phyloP scores from a whole-genome alignment of 768 basidiomycete genomes.

The Mrakia blollopis region DNA sequence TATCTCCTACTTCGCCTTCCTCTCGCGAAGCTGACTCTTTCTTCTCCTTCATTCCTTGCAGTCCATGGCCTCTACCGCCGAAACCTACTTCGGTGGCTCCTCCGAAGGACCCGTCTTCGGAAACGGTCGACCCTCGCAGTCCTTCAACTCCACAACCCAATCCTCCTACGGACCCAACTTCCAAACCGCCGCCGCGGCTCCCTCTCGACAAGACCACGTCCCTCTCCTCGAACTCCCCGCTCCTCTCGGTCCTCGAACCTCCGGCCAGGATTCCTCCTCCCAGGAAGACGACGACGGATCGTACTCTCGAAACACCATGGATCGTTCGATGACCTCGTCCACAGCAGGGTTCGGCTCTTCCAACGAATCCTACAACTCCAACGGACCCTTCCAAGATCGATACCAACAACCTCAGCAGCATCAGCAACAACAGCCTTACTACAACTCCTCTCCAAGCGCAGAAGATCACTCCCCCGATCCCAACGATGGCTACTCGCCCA shows the following conservation, averaged over 20 bases:
- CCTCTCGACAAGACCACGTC: conserved; percentile 33
- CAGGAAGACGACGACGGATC: not conserved
- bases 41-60: conserved; percentile 56
- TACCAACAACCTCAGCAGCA: conserved; percentile 23
- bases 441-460: conserved; percentile 45
- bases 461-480: conserved; percentile 44
- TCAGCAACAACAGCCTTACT: conserved; percentile 41
- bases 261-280: not conserved
- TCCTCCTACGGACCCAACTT: conserved; percentile 40
- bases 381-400: conserved; percentile 20
- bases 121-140: conserved; percentile 33
- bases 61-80: conserved; percentile 72
- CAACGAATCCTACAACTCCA: conserved; percentile 4
- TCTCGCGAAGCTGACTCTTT: conserved; percentile 36
- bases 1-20: not conserved
- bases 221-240: conserved; percentile 35
- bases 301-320: not conserved
- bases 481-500: conserved; percentile 31
- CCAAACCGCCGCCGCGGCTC: conserved; percentile 36
- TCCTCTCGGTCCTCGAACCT: conserved; percentile 17
- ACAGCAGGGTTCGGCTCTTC: conserved; percentile 3
- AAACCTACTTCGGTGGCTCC: conserved; percentile 51
- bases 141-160: conserved; percentile 34
- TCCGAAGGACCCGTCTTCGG: conserved; percentile 24
- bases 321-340: conserved; percentile 10